Base-by-base conservation (phyloP, 768 basidiomycete genomes). In the Cystobasidium tubakii region DNA sequence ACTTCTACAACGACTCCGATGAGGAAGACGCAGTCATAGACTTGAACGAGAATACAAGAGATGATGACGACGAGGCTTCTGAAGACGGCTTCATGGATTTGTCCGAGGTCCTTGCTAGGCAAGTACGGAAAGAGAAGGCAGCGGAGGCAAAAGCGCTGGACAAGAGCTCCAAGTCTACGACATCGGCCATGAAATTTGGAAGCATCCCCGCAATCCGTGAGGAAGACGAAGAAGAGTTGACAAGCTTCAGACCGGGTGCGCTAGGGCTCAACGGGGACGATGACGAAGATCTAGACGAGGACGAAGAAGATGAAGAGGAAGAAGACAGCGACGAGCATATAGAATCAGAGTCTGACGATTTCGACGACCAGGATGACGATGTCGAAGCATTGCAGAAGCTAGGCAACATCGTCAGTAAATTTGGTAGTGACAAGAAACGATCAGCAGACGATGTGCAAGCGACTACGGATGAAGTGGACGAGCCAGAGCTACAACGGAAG, bases 341-440 rank as follows among this genome's bases (percentile, higher is more conserved):
- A 44, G 86, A 95, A 1, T 86, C 88, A 23, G 84, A 84, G n/a
- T 83, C 84, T 0, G 86, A 84, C 75, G 88, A 77, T n/a, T 77
- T 76, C 6, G 71, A 74, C 42, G 79, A 77, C 17, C 79, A 80
- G 23, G 80, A 79, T 12, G 78, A 76, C 4, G 79, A 80, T 34
- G 79, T 79, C 10, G 80, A 77, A 12, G 78, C 73, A 1, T 83
- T 92, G 10, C 86, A 87, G 25, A 85, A 87, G 44, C 86, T 97
- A 1, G 87, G 88, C 73, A 83, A 82, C 19, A 91, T 91, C 77
- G 87, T 96, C 57, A 85, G 88, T 0, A 84, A 81, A 19, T 86
- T 95, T 62, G 80, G 86, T 15, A 85, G 85, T 76, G 92, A 92
- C 81, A 87, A 91, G 73, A 91, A 91, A 82, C 64, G 76, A 31